These are phyloP conservation scores for Glarea lozoyensis DNA, from an alignment of 495 filamentous ascomycete genomes.

Conservation along the genomic window DNA sequence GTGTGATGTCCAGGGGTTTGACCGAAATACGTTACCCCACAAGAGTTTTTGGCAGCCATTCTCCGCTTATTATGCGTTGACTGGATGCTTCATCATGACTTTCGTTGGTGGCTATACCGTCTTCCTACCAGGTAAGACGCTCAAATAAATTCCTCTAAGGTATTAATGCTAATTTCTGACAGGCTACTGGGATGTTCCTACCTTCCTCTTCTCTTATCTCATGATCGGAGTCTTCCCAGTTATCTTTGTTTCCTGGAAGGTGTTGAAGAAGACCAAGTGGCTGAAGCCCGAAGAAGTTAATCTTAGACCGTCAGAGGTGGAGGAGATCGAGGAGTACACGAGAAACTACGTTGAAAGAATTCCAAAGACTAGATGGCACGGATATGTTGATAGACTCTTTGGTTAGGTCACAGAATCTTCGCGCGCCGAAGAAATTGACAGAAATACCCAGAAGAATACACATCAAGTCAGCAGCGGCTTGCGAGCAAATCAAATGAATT, in stretches of 20 bases:
- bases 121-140: slow-evolving; percentile 52
- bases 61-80: slow-evolving; percentile 57
- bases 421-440: neutral
- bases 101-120: slow-evolving; percentile 71
- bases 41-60: slow-evolving; percentile 59
- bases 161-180: neutral
- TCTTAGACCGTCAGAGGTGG: slow-evolving; percentile 48
- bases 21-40: slow-evolving; percentile 55
- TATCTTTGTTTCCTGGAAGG: slow-evolving; percentile 63
- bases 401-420: neutral
- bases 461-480: too few relatives aligned
- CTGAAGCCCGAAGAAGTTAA: slow-evolving; percentile 52
- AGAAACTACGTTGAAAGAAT: slow-evolving; percentile 41
- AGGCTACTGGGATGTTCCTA: slow-evolving; percentile 56
- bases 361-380: neutral
- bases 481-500: too few relatives aligned
- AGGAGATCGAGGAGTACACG: slow-evolving; percentile 68
- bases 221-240: slow-evolving; percentile 61
- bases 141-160: too few relatives aligned
- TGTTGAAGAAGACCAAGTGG: slow-evolving; percentile 53
- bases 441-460: too few relatives aligned
- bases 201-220: slow-evolving; percentile 67
- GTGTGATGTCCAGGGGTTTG: slow-evolving; percentile 57
- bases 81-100: slow-evolving; percentile 52
- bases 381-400: neutral